Evolutionary conservation across 441 rosid genomes (phyloP), one percentile per base, ranked within the genome.

Genomic region (Pelargonium myrrhifolium): DNA sequence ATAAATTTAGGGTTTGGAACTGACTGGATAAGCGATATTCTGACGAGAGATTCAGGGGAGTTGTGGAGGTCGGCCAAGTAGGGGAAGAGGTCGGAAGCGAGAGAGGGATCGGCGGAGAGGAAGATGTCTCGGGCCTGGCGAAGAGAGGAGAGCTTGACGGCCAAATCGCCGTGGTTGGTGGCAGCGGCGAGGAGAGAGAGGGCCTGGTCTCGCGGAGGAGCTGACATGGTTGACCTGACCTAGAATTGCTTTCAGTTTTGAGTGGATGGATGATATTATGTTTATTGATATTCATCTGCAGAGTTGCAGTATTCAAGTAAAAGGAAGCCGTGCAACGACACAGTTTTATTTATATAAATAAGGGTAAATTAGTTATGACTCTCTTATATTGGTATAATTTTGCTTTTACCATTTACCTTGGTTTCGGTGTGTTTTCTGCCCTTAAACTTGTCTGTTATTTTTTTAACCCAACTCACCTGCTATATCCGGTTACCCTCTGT

Each of bases 111-210:
- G 65, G 83, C 68, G 51, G 97, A 83, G 42, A 84, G 79, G 15
- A 95, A 73, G 40, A 95, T 82, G 74, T 86, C 93, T 71, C 78
- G 92, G 69, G 89, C 89, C 83, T 92, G 98, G 65, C 83, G 84
- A 12, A 95, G 80, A 55, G 99, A 95, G 47, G 99, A 92, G 40
- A 95, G 88, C 91, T 89, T 95, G 47, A 92, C 96, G 0, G 90
- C 89, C 81, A 95, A 84, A 83, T 90, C 97, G 69, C 86, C 78
- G 51, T 96, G 99, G 84, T 81, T 84, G 75, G 83, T 85, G n/a
- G 93, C 95, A 3, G 98, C 97, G 62, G 87, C 79, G 70, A 95
- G 89, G 69, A 95, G 98, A 67, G 93, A 81, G 37, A 89, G 85
- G 6, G 96, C 93, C 71, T 87, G 97, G 69, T 86, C 90, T 67